Evolutionary conservation across 805 yeast species (phyloP), one percentile per base, ranked within the genome.

Genomic region (Ogataea siamensis): DNA sequence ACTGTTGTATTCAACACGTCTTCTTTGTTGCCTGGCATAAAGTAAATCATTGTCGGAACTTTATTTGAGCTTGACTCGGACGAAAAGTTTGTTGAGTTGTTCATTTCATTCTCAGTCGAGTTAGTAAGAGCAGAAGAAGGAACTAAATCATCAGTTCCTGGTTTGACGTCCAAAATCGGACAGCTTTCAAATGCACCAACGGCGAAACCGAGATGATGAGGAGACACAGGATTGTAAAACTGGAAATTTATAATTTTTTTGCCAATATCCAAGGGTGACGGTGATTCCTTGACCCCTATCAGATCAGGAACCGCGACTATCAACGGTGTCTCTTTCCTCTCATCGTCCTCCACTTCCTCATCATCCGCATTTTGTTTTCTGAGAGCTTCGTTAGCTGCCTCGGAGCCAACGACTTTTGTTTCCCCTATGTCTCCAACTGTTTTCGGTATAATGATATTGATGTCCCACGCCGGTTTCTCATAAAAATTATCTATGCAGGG

Each of bases 171-270:
- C 6, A 78, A 59, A 20, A 87, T 51, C 0, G 78, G 75, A 2
- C 78, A 64, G 37, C 75, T 74, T 28, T 80, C 80, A 58, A 91
- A 93, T 2, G 95, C 82, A 0, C 98, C 99, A 4, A 88, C 76
- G 0, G 95, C 89, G 81, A 95, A 93, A 0, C 98, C 98, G 14
- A 93, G 70, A 60, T 91, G 97, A 50, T 89, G 97, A 1, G 99
- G 87, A 24, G 95, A 82, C 1, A 87, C 83, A 1, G 98, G 96
- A 39, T 81, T 85, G 54, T 80, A 81, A 80, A 91, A 14, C 78
- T 70, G 34, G 76, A 87, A 89, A 2, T 83, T 70, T 1, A 83
- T 85, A 1, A 81, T 70, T 50, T 88, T 91, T 55, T 87, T 87
- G 4, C 83, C 70, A 23, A 74, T 58, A 57, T 88, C 95, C 5